Conservation (phyloP, 2,329 filamentous ascomycete genomes). For the Albifimbria verrucaria region DNA sequence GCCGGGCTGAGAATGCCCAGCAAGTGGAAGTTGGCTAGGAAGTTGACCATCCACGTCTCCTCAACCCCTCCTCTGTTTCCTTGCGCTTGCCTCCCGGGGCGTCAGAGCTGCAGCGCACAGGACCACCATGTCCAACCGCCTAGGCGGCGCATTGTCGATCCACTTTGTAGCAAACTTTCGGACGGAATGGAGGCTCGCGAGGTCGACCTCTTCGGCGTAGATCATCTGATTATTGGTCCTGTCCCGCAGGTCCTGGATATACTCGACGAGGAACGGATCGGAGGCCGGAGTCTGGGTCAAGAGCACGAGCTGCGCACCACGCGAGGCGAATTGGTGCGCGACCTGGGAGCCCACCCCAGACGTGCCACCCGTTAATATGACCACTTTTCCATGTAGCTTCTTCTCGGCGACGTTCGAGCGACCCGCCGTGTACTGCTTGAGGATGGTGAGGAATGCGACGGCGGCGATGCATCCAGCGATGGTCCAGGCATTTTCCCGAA, state of each 20-base stretch:
- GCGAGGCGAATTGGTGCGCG: constrained; percentile 68
- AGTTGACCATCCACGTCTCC: constrained; percentile 91
- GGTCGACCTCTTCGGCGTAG: constrained; percentile 92
- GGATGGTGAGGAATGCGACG: constrained; percentile 35
- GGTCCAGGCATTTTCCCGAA: constrained; percentile 41
- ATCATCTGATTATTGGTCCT: constrained; percentile 80
- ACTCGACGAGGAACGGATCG: constrained; percentile 88
- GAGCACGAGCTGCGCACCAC: constrained; percentile 87
- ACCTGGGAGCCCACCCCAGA: constrained; percentile 84
- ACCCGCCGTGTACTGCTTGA: constrained; percentile 78
- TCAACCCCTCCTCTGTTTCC: constrained; percentile 79
- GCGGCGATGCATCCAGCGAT: constrained; percentile 36
- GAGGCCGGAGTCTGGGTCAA: constrained; percentile 77
- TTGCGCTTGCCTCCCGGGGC: constrained; percentile 59
- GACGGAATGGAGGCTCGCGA: constrained; percentile 84
- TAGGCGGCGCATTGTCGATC: constrained; percentile 91
- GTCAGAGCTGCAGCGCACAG: constrained; percentile 80
- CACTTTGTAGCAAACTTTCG: constrained; percentile 93
- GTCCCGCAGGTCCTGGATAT: constrained; percentile 80
- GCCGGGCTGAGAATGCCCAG: constrained; percentile 89
- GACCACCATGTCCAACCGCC: constrained; percentile 86
- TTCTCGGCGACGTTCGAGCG: constrained; percentile 71
- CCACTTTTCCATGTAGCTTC: constrained; percentile 87
- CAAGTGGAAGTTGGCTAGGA: constrained; percentile 91
- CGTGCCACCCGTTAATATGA: constrained; percentile 92